Evolutionary conservation across 768 basidiomycete genomes (phyloP).

Genomic region (Phylloporus sp.): DNA sequence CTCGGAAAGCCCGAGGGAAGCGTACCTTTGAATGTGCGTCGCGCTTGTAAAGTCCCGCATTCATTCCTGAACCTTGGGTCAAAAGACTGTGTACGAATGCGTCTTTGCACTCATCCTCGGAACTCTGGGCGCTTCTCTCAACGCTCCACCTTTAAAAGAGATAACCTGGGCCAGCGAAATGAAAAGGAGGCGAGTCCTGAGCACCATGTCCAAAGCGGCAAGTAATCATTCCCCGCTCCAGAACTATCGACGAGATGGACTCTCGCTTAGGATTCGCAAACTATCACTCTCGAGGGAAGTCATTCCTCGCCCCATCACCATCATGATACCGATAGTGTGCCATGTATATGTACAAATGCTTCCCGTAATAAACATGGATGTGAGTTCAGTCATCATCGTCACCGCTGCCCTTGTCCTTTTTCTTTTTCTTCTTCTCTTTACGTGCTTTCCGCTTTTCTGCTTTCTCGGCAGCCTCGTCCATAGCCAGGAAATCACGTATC

Average conservation of each 20-base stretch:
- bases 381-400: constrained; percentile 32
- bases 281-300: constrained; percentile 53
- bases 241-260: constrained; percentile 74
- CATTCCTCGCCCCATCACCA: constrained; percentile 24
- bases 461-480: constrained; percentile 63
- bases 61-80: background rate
- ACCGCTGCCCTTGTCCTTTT: constrained; percentile 26
- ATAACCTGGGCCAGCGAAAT: constrained; percentile 90
- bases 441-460: constrained; percentile 64
- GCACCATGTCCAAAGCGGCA: background rate
- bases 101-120: constrained; percentile 61
- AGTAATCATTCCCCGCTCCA: constrained; percentile 24
- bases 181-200: constrained; percentile 58
- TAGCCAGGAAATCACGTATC: constrained; percentile 74
- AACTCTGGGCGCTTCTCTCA: constrained; percentile 67
- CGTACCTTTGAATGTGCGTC: constrained; percentile 58
- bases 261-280: constrained; percentile 59
- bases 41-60: background rate
- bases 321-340: constrained; percentile 1
- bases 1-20: constrained; percentile 64
- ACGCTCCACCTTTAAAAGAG: constrained; percentile 64
- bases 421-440: constrained; percentile 69
- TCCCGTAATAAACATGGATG: background rate
- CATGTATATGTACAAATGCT: constrained; percentile 3
- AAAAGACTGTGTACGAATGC: constrained; percentile 65